Base-by-base conservation (phyloP, 148 eudicot genomes). In the Cornus controversa region DNA sequence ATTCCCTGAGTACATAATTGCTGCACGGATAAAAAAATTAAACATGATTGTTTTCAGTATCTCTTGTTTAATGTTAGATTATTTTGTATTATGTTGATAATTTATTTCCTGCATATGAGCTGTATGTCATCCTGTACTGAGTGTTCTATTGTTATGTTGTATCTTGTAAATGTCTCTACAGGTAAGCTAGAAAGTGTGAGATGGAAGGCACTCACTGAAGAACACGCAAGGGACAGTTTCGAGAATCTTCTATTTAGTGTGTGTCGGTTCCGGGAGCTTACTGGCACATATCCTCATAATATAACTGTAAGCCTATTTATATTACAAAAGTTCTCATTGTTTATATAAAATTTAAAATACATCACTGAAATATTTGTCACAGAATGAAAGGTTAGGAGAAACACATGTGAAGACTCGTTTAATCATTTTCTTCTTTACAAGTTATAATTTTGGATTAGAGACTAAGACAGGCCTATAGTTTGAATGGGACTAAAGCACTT, bases 221-320 rank as follows among this genome's bases (percentile, higher is more conserved):
- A 95, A 78, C 97, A 95, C 82, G 99, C 99, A 47, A 85, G 99
- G 87, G 97, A 95, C 81, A 95, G 99, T 84, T 93, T 84, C 76
- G 99, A 95, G 88, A 95, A 95, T 78, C 96, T 95, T 77, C 94
- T 95, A 79, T 95, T 95, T 65, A 95, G 96, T 70, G 87, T 95
- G 14, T 95, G 99, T 73, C 94, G 97, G 70, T 95, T 95, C 84
- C 84, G 99, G 78, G 97, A 95, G 84, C 91, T 93, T 70, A 95
- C 99, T 1, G 99, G 99, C 76, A 67, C 87, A 74, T 95, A 93
- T 84, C 99, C 99, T 80, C 86, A 72, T 67, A 95, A 95, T 81
- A 88, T 95, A 84, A 95, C 99, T 5, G 99, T 93, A 91, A 87
- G 94, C 72, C 25, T 25, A 27, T 65, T 22, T 24, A 40, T 13